phyloP scores from a whole-genome alignment of 257 asterid species.

The Petunia axillaris region DNA sequence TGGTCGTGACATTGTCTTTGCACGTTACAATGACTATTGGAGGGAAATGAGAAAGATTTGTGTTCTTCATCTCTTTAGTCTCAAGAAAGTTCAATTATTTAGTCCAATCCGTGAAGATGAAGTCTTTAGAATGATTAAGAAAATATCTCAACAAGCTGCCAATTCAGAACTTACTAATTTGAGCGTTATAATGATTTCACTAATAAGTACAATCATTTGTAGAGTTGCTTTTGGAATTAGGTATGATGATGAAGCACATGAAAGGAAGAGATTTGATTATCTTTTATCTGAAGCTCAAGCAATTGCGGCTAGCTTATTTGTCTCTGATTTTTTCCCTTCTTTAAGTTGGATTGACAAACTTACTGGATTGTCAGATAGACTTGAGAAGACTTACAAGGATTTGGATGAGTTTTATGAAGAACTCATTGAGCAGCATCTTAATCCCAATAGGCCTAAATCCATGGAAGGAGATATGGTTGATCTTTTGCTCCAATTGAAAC shows the following conservation, averaged over 20 bases:
- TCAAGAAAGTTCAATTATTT: background rate
- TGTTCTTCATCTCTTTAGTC: background rate
- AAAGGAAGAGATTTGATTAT: background rate
- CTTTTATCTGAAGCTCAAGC: constrained; percentile 6
- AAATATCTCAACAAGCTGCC: background rate
- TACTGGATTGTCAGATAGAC: constrained; percentile 11
- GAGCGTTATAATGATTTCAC: background rate
- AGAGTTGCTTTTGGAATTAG: background rate
- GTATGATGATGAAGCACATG: background rate
- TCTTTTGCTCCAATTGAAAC: too few species aligned
- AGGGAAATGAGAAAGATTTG: background rate
- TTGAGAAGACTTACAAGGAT: background rate
- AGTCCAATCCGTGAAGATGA: background rate
- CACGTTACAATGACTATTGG: background rate
- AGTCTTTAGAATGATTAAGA: background rate
- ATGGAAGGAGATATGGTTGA: too few species aligned
- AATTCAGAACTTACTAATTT: background rate
- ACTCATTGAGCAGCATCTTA: constrained; percentile 31
- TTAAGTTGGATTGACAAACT: constrained; percentile 35
- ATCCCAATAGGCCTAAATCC: too few species aligned
- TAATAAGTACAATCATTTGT: background rate
- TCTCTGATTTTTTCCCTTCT: constrained; percentile 27
- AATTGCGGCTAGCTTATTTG: constrained; percentile 15
- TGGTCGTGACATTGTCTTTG: background rate
- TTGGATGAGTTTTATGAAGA: constrained; percentile 33